phyloP scores from a whole-genome alignment of 805 yeast genomes.

The Danielozyma ontarioensis region DNA sequence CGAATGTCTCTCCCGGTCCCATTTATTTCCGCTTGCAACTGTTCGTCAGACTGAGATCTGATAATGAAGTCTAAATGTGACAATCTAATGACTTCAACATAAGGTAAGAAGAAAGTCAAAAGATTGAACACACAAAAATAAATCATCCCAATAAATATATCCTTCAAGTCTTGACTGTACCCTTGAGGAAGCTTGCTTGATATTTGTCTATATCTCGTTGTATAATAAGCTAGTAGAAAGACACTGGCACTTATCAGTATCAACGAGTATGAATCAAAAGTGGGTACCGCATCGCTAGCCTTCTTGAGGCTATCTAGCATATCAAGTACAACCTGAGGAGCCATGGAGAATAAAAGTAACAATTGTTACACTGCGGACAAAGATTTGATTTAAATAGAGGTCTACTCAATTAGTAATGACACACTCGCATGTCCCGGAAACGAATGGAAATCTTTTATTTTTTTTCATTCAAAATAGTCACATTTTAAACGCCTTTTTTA shows the following conservation, averaged over 20 bases:
- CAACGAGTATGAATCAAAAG: background rate
- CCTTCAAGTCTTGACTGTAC: constrained; percentile 4
- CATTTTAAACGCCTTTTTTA: no score
- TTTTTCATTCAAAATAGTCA: constrained; percentile 2
- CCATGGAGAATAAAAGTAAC: constrained; percentile 1
- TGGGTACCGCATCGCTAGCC: background rate
- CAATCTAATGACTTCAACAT: constrained; percentile 6
- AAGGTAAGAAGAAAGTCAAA: background rate
- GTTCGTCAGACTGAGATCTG: constrained; percentile 6
- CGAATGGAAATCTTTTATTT: background rate
- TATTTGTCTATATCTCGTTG: constrained; percentile 3
- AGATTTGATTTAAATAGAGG: constrained; percentile 1
- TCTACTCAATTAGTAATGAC: no score
- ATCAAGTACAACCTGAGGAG: constrained; percentile 1
- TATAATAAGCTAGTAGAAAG: constrained; percentile 1
- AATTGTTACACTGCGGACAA: background rate
- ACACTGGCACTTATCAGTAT: background rate
- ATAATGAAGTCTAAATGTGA: constrained; percentile 8
- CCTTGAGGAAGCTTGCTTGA: constrained; percentile 4
- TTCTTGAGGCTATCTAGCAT: background rate
- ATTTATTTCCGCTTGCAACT: no score
- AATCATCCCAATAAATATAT: constrained; percentile 1
- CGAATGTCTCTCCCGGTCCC: no score
- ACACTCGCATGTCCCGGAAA: background rate
- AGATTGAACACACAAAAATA: constrained; percentile 4